phyloP scores from a whole-genome alignment of 495 filamentous ascomycete genomes.

The Penicillium arizonense region DNA sequence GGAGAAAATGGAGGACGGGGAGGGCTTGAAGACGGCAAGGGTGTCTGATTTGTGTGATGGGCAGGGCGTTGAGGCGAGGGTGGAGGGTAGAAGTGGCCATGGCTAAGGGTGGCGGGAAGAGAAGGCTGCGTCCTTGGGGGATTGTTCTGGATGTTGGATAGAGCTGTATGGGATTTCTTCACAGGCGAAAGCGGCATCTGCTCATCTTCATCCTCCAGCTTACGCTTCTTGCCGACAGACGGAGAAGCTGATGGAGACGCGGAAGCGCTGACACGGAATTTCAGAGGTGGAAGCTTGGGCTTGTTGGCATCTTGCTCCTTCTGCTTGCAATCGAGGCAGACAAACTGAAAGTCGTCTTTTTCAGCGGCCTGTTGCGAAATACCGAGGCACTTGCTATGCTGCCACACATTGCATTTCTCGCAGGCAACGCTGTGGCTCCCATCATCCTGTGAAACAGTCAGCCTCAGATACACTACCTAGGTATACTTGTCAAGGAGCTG shows the following conservation, averaged over 20 bases:
- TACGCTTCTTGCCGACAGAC: slow-evolving; percentile 22
- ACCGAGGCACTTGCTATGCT: slow-evolving; percentile 87
- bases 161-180: slow-evolving; percentile 29
- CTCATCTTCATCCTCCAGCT: slow-evolving; percentile 20
- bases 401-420: slow-evolving; percentile 93
- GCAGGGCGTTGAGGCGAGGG: slow-evolving; percentile 42
- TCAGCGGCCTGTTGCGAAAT: slow-evolving; percentile 77
- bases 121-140: slow-evolving; percentile 16
- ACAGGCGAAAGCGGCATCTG: slow-evolving; percentile 26
- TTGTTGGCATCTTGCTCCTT: slow-evolving; percentile 60
- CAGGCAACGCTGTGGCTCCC: slow-evolving; percentile 93
- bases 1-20: slow-evolving; percentile 39
- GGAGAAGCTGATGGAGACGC: slow-evolving; percentile 38
- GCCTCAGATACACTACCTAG: slow-evolving; percentile 9
- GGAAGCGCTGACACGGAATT: slow-evolving; percentile 58
- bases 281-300: slow-evolving; percentile 72
- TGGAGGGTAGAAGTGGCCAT: slow-evolving; percentile 33
- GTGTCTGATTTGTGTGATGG: slow-evolving; percentile 22
- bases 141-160: slow-evolving; percentile 18
- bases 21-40: slow-evolving; percentile 30
- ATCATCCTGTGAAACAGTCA: slow-evolving; percentile 61
- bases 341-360: slow-evolving; percentile 81
- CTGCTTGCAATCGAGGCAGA: slow-evolving; percentile 75
- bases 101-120: slow-evolving; percentile 20
- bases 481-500: neutral